Percentiles rank a stretch among this genome's conserved stretches.
These are phyloP conservation scores for Exidia glandulosa DNA, from an alignment of 768 basidiomycete species.

Conservation along the genomic window DNA sequence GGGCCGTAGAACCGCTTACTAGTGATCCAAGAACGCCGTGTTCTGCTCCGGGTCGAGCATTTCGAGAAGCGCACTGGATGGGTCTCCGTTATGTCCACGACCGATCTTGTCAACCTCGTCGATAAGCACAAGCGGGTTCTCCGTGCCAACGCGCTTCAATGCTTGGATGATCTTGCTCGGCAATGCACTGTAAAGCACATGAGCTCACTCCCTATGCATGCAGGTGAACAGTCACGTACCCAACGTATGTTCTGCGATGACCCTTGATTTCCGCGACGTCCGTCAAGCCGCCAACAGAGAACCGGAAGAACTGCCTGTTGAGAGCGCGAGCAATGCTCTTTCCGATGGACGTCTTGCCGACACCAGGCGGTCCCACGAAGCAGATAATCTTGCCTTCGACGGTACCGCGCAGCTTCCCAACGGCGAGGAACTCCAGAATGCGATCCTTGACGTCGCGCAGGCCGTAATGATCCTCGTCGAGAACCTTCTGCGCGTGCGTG, in stretches of 20 bases:
- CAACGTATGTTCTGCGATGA: slow-evolving; percentile 93
- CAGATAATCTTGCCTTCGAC: slow-evolving; percentile 98
- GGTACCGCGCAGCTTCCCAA: slow-evolving; percentile 87
- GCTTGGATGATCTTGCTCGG: slow-evolving; percentile 95
- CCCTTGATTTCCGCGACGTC: slow-evolving; percentile 99
- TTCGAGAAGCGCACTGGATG: slow-evolving; percentile 80
- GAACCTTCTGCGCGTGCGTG: slow-evolving; percentile 62
- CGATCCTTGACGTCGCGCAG: slow-evolving; percentile 86
- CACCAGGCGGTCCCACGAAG: slow-evolving; percentile 92
- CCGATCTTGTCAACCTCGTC: slow-evolving; percentile 97
- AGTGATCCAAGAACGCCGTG: slow-evolving; percentile 87
- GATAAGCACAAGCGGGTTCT: slow-evolving; percentile 88
- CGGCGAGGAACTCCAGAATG: slow-evolving; percentile 91
- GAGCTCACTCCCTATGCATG: neutral
- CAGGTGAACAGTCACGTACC: slow-evolving; percentile 34
- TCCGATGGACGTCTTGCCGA: slow-evolving; percentile 94
- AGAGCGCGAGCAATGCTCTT: slow-evolving; percentile 90
- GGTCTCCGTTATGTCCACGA: slow-evolving; percentile 83
- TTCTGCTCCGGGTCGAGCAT: slow-evolving; percentile 97
- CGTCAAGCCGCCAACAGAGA: slow-evolving; percentile 91
- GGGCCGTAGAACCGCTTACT: slow-evolving; percentile 41
- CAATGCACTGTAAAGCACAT: slow-evolving; percentile 44
- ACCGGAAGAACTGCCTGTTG: slow-evolving; percentile 87
- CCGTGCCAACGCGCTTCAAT: slow-evolving; percentile 82
- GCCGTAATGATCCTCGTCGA: slow-evolving; percentile 95